Percentiles rank a stretch among this genome's conserved stretches.
Evolutionary conservation across 768 basidiomycete genomes (phyloP).

Genomic region (Boletellus sp.): DNA sequence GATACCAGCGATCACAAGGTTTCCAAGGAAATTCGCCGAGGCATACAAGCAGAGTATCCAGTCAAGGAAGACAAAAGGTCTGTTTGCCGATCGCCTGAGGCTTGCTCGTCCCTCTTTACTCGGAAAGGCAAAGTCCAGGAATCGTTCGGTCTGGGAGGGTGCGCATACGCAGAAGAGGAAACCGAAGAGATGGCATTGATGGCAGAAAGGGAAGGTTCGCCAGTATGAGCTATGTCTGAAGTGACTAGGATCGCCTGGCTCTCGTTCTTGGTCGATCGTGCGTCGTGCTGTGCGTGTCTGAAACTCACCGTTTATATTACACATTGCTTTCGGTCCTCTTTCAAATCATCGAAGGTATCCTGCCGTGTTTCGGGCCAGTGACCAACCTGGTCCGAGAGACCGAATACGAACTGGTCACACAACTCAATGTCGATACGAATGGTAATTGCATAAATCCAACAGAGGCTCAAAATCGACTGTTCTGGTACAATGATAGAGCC

Average conservation of each 20-base stretch:
- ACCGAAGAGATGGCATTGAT: conserved; percentile 18
- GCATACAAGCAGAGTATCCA: conserved; percentile 16
- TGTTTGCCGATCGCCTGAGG: conserved; percentile 21
- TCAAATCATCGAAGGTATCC: too few species aligned
- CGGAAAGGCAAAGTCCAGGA: conserved; percentile 21
- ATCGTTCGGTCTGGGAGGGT: conserved; percentile 27
- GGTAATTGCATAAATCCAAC: background rate
- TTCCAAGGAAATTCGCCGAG: conserved; percentile 22
- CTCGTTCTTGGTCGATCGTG: too few species aligned
- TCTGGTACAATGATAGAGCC: background rate
- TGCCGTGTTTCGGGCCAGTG: too few species aligned
- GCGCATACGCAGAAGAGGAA: conserved; percentile 8
- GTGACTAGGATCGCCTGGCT: too few species aligned
- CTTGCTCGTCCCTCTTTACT: conserved; percentile 14
- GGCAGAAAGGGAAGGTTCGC: background rate
- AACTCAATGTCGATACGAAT: too few species aligned
- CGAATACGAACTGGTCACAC: too few species aligned
- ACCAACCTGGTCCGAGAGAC: too few species aligned
- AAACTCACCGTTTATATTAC: too few species aligned
- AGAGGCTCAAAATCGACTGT: background rate
- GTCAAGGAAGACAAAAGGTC: conserved; percentile 15
- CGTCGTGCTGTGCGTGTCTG: too few species aligned
- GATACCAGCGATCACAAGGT: conserved; percentile 15
- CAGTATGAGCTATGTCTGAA: too few species aligned
- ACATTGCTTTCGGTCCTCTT: too few species aligned